These are phyloP conservation scores for Candida freyschussii DNA, from an alignment of 1,139 yeast genomes.

Conservation along the genomic window DNA sequence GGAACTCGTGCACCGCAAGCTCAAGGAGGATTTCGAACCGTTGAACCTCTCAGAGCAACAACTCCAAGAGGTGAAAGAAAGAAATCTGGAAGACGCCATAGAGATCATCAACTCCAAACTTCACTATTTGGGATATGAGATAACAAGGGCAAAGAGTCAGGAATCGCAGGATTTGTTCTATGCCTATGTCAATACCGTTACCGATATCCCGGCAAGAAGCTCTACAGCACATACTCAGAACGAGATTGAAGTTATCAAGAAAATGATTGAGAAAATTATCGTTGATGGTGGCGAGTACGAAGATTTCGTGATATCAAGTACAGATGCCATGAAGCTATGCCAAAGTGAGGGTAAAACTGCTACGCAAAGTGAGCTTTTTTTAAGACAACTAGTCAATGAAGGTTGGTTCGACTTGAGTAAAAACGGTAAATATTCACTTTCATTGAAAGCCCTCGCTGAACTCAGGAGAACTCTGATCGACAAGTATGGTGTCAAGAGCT, in stretches of 20 bases:
- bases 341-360: constrained; percentile 23
- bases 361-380: constrained; percentile 31
- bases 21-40: constrained; percentile 9
- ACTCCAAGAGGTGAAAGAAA: constrained; percentile 2
- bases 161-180: constrained; percentile 13
- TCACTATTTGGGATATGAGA: constrained; percentile 40
- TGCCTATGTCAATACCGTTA: constrained; percentile 38
- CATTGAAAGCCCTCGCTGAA: constrained; percentile 44
- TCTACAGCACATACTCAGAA: constrained; percentile 40
- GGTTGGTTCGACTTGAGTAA: constrained; percentile 44
- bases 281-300: constrained; percentile 19
- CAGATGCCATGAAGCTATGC: constrained; percentile 18
- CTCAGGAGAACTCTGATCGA: constrained; percentile 40
- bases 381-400: constrained; percentile 40
- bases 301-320: constrained; percentile 12
- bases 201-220: constrained; percentile 39
- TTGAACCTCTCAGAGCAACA: constrained; percentile 1
- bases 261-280: constrained; percentile 43
- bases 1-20: constrained; percentile 9
- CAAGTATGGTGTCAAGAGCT: constrained; percentile 35
- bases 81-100: constrained; percentile 22
- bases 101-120: constrained; percentile 38
- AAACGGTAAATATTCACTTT: constrained; percentile 27
- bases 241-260: constrained; percentile 47
- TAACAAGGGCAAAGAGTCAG: constrained; percentile 23